Evolutionary conservation across 2,329 filamentous ascomycete genomes (phyloP), one percentile per base, ranked within the genome.

Genomic region (Fusarium metavorans): DNA sequence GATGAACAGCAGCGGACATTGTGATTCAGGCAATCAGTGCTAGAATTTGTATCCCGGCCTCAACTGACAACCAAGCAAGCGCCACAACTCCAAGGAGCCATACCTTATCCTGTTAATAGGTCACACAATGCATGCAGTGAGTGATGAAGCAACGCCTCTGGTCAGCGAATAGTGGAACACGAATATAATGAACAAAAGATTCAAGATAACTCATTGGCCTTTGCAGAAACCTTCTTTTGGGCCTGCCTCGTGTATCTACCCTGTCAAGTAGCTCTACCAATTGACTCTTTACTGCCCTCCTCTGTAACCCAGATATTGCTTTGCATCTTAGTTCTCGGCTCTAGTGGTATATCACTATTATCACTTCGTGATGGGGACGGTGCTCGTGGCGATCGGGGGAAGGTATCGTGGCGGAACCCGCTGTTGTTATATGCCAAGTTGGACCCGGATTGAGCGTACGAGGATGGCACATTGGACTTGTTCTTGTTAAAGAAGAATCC

Each of bases 331-430:
- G 62, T 71, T 1, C 57, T 62, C 3, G 67, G 64, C 18, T 75
- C 74, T 7, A 76, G 23, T 0, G 74, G 76, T 6, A 77, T 76
- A 7, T 77, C 74, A 35, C 74, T 76, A n/a, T 73, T 71, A 5
- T 75, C 70, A 6, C 68, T 62, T 4, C 32, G 48, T 1, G 69
- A 73, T 5, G 69, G 58, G 0, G 75, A 50, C 0, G 56, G 57
- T 5, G 59, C 60, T n/a, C 69, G 60, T 2, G 62, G 54, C 0
- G 74, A 67, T 14, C 67, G 65, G 25, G 52, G 52, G 18, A 71
- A 68, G 1, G 18, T 58, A n/a, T 63, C 66, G 27, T 30, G 45
- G 3, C 74, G 72, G 9, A 74, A 32, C 39, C 61, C 70, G 20
- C 62, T 64, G 23, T 74, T 76, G 2, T 58, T 48, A 20, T 70